Evolutionary conservation across 2,329 filamentous ascomycete genomes (phyloP).

Genomic region (Bipolaris oryzae): DNA sequence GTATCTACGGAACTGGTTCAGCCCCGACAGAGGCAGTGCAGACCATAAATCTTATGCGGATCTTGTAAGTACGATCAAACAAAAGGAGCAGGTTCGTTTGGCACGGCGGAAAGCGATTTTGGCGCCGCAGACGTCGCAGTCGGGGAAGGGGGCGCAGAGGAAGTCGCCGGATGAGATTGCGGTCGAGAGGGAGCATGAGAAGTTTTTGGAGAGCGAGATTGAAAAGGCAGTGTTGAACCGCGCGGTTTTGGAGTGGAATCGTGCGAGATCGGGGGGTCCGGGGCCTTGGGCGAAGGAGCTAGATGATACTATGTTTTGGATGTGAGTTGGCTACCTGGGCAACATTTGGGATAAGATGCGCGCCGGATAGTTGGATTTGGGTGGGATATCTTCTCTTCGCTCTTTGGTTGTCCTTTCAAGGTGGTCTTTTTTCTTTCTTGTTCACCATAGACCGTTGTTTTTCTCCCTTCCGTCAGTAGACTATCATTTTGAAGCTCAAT

Average conservation of each 20-base stretch:
- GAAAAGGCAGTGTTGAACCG: not conserved
- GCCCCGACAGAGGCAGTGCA: not conserved
- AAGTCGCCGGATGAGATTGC: not conserved
- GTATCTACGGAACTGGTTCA: not conserved
- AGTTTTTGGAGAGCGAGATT: not conserved
- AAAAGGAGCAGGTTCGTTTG: not conserved
- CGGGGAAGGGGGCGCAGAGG: not conserved
- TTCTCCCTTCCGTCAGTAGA: no score
- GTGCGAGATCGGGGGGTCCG: slow-evolving; percentile 11
- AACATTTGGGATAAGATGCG: not conserved
- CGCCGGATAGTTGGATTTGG: not conserved
- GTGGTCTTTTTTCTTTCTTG: not conserved
- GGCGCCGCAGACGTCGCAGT: not conserved
- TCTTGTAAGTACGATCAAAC: not conserved
- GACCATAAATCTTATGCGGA: not conserved
- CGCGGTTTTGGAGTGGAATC: not conserved
- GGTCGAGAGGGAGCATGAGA: not conserved
- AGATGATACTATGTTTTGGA: slow-evolving; percentile 15
- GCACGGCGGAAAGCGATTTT: not conserved
- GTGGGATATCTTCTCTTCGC: not conserved
- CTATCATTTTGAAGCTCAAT: no score
- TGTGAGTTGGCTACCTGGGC: slow-evolving; percentile 1
- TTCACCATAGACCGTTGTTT: no score
- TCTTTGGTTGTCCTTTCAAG: not conserved
- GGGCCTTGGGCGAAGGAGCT: slow-evolving; percentile 10